A percentile compares a stretch with the other conserved stretches of the same genome.
Conservation (phyloP, 352 stramenopile species). For the Globisporangium nunn region DNA sequence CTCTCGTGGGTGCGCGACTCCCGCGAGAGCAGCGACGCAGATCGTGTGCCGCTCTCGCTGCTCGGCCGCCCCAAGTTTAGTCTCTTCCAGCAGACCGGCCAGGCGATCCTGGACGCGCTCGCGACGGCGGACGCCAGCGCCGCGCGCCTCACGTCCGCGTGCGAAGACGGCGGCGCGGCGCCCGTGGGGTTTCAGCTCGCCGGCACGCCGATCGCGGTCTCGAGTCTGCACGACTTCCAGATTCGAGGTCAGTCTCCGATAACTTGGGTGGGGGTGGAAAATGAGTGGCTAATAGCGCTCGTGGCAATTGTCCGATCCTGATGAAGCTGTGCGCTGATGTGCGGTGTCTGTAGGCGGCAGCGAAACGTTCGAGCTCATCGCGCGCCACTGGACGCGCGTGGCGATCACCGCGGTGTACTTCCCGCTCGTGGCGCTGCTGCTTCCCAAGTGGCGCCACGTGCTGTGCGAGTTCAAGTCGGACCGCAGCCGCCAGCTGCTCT, state of each 20-base stretch:
- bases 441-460: constrained; percentile 90
- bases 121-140: constrained; percentile 12
- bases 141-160: constrained; percentile 5
- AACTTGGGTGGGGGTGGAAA: background rate
- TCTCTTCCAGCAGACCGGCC: constrained; percentile 76
- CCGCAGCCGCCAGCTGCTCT: constrained; percentile 87
- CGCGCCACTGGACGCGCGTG: constrained; percentile 57
- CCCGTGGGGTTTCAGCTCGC: constrained; percentile 73
- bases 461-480: constrained; percentile 74
- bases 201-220: constrained; percentile 46
- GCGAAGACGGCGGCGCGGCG: constrained; percentile 5
- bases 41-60: constrained; percentile 37
- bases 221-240: constrained; percentile 55
- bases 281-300: background rate
- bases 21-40: constrained; percentile 1
- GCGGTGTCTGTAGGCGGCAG: constrained; percentile 20
- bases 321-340: background rate
- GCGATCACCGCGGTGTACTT: constrained; percentile 91
- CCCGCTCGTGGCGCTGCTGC: constrained; percentile 90
- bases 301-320: background rate
- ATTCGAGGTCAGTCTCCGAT: constrained; percentile 24
- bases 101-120: constrained; percentile 62
- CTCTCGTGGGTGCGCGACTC: constrained; percentile 67
- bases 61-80: constrained; percentile 86
- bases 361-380: constrained; percentile 51